Evolutionary conservation across 371 early-diverging fungal genomes (phyloP), one percentile per base, ranked within the genome.

Genomic region (Mortierella sp.): DNA sequence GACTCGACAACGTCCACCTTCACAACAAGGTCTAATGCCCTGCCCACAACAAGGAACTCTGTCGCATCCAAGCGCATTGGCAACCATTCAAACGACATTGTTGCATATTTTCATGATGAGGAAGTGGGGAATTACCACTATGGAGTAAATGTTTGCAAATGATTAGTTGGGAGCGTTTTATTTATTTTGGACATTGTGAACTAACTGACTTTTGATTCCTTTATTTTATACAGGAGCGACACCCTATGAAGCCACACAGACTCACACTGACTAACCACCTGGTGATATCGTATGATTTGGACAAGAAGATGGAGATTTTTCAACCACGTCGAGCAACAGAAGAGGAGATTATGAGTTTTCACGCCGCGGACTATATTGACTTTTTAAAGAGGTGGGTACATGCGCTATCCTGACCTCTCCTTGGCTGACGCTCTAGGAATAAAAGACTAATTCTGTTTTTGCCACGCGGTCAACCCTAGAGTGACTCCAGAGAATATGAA

Each of bases 211-310:
- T 58, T 54, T 39, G 26, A 43, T 20, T n/a, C 39, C 22, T 37
- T 12, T 3, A 18, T 26, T n/a, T 63, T 64, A 22, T 51, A 63
- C 77, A 92, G 91, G 90, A 91, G 77, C 86, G 89, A 35, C 98
- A 98, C 86, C 99, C 99, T 1, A 98, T 98, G 99, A 98, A 98
- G 75, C 99, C 99, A 1, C 96, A 96, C 78, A 92, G 99, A 65
- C 87, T 97, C 51, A 92, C 95, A 12, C 81, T 98, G 51, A 97
- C 98, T 8, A 96, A 97, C 79, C 94, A 97, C 66, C 84, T 98
- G 49, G 96, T 98, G 18, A 79, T 96, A 58, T 91, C 92, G 62
- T 97, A 96, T 84, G 94, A 92, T 2, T 83, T 98, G 62, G 94
- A 96, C 83, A 87, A 94, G 43, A 88, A 96, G 68, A 91, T 98